Evolutionary conservation across 1,139 yeast species (phyloP).

Genomic region (Scheffersomyces cryptocercus): DNA sequence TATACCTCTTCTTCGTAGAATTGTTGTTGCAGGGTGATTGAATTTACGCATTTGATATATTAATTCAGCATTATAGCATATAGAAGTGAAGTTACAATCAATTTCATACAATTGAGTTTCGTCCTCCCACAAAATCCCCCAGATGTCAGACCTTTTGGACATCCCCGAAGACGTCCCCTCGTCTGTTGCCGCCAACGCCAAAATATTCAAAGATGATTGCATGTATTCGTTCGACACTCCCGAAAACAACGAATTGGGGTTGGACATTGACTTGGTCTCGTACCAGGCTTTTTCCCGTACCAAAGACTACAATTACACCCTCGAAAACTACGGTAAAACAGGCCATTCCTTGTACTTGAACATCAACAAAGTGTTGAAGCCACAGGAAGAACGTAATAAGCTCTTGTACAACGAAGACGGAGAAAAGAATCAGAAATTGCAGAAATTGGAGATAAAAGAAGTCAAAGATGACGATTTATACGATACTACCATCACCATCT

Average conservation of each 20-base stretch:
- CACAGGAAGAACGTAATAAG: constrained; percentile 25
- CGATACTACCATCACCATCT: constrained; percentile 48
- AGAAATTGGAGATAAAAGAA: constrained; percentile 75
- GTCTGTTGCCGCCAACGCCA: constrained; percentile 20
- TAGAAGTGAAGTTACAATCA: no score
- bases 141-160: constrained; percentile 9
- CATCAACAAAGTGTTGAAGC: constrained; percentile 49
- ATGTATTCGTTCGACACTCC: constrained; percentile 78
- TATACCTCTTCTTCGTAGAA: no score
- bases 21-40: no score
- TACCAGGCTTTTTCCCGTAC: constrained; percentile 63
- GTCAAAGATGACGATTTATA: constrained; percentile 68
- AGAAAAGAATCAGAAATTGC: constrained; percentile 53
- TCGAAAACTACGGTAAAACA: constrained; percentile 49
- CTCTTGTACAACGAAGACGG: constrained; percentile 23
- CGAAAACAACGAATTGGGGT: constrained; percentile 56
- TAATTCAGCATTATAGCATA: no score
- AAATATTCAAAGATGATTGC: constrained; percentile 80
- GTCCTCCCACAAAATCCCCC: no score
- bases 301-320: constrained; percentile 49
- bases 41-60: no score
- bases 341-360: constrained; percentile 60
- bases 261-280: constrained; percentile 72
- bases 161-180: constrained; percentile 23
- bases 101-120: no score